phyloP scores from a whole-genome alignment of 2,329 filamentous ascomycete genomes.

The Epichloe brachyelytri region DNA sequence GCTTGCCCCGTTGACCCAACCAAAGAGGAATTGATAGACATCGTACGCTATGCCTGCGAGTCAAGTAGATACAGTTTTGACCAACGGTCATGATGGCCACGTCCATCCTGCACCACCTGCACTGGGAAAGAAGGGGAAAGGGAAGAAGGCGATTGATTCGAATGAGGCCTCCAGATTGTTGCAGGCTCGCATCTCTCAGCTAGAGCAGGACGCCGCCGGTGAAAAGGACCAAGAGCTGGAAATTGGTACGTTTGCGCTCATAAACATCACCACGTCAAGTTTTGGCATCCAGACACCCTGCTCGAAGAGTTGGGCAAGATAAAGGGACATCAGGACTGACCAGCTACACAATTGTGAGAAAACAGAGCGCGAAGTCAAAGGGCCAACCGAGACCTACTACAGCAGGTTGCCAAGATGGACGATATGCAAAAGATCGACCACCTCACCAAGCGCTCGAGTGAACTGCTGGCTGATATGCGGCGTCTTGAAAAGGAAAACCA shows the following conservation, averaged over 20 bases:
- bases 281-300: neutral
- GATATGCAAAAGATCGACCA: constrained; percentile 85
- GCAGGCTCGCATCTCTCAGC: constrained; percentile 84
- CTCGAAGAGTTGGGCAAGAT: neutral
- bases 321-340: neutral
- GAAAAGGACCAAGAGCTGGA: constrained; percentile 94
- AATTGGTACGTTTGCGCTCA: constrained; percentile 51
- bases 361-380: constrained; percentile 86
- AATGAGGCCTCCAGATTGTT: constrained; percentile 86
- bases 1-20: constrained; percentile 5
- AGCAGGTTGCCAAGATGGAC: constrained; percentile 81
- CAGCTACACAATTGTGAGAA: neutral
- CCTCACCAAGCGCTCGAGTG: constrained; percentile 80
- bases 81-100: constrained; percentile 30
- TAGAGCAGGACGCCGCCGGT: constrained; percentile 84
- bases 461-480: constrained; percentile 90
- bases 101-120: constrained; percentile 29
- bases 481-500: constrained; percentile 84
- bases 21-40: constrained; percentile 7
- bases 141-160: constrained; percentile 72
- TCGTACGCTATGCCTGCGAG: constrained; percentile 25
- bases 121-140: constrained; percentile 61
- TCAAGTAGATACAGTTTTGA: constrained; percentile 27
- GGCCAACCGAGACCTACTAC: constrained; percentile 80
- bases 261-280: neutral